Base-by-base conservation (phyloP, 495 filamentous ascomycete genomes). In the Alectoria sarmentosa region DNA sequence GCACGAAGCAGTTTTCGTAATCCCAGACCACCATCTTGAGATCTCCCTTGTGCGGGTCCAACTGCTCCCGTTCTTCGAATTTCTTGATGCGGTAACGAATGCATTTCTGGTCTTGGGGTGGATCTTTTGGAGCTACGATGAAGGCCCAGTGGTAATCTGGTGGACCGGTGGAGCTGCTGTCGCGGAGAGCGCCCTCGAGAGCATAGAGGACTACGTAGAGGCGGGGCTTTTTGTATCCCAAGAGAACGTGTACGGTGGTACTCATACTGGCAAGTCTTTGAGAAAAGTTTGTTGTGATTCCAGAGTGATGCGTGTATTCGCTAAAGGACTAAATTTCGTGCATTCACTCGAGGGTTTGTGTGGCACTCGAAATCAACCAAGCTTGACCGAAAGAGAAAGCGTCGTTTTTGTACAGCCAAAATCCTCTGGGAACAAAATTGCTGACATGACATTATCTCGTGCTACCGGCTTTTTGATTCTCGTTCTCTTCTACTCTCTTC, bases 131-230 rank as follows among this genome's bases (percentile, higher is more conserved):
- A 2, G 23, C 37, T 5, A 60, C 4, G 38, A 44, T 19, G 58
- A 59, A 28, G 28, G 57, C 34, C 57, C 57, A 59, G 14, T 41
- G 14, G 46, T 49, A 49, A 3, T 49, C 46, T 49, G 26, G 49
- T 15, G 49, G 14, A 32, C 14, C 49, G 17, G 14, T 7, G 49
- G 49, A 14, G 4, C 5, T 2, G 49, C 19, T 17, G 3, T 21
- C 14, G 28, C 49, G 13, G 49, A 54, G 49, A 21, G 49, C 26
- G 6, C 49, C 49, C 2, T 54, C 10, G 26, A 32, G 26, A 21
- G 49, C 49, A 5, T 54, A 54, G 49, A 54, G 49, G 49, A 28
- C 49, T 19, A 54, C 28, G 49, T 32, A 54, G 3, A 54, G 11
- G 49, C 49, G 28, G 28, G 11, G 28, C 5, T 54, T 54, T 28